Evolutionary conservation across 1,139 yeast genomes (phyloP), one percentile per base, ranked within the genome.

Genomic region (Scheffersomyces parashehatae): DNA sequence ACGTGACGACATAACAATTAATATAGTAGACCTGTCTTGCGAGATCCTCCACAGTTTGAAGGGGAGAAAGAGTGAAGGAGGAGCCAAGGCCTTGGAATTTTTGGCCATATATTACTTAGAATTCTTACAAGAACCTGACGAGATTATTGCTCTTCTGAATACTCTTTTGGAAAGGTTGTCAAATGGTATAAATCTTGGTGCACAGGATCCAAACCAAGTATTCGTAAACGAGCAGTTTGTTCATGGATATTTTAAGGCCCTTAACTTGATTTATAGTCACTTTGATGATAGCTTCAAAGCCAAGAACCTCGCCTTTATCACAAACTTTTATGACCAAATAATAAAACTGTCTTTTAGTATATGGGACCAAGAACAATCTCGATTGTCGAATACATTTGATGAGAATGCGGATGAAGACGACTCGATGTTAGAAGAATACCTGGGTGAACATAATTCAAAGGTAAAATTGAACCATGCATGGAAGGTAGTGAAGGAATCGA

Each of bases 401-500:
- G 88, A 84, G 10, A 82, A 83, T 0, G 68, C 68, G 26, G 35
- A 31, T 11, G 15, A 31, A 15, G 35, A 31, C 3, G 24, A 31
- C 20, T 11, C 10, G 8, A 31, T 31, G 10, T 75, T 67, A 29
- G 53, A 73, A 13, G 73, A 71, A 26, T 63, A 58, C 3, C 49
- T 51, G 2, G 56, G 53, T 3, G 47, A 48, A 24, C 60, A 55
- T 3, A 67, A 67, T 36, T 67, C 64, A 6, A 88, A 83, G 53
- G 64, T 82, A n/a, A 68, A 82, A n/a, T 64, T 77, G 14, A 85
- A 85, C 53, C 88, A 83, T 58, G 79, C 90, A 4, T 91, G 97
- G 95, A 81, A 95, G 60, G 81, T 89, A 0, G 71, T 88, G n/a
- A 88, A 88, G 53, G 96, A 89, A 50, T 79, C 91, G 0, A 78